Conservation (phyloP, 108 stramenopile genomes). For the Cyclotella cryptica region DNA sequence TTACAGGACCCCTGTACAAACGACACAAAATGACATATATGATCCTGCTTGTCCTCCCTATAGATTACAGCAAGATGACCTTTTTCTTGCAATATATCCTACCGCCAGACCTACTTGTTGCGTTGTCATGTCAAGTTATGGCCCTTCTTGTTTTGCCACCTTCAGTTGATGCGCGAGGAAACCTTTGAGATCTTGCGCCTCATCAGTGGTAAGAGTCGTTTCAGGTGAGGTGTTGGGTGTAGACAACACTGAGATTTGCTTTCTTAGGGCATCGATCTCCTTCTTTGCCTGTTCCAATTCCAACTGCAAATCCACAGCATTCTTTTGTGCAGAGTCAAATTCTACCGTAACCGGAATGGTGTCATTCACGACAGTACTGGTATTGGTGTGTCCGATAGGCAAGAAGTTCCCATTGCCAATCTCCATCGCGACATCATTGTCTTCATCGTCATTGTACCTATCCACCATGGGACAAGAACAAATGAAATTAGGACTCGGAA, state of each 20-base stretch:
- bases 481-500: conserved; percentile 94
- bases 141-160: no score
- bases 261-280: conserved; percentile 46
- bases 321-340: conserved; percentile 32
- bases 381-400: not conserved
- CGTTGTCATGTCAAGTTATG: no score
- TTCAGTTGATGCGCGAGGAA: not conserved
- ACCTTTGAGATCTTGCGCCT: not conserved
- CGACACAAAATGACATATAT: no score
- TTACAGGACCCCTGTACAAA: no score
- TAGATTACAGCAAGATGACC: no score
- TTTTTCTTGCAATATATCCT: no score
- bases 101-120: no score
- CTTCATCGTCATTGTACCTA: conserved; percentile 30
- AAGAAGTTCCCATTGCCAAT: conserved; percentile 17
- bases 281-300: conserved; percentile 46
- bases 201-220: conserved; percentile 9
- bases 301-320: conserved; percentile 14
- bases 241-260: conserved; percentile 15
- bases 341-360: conserved; percentile 36
- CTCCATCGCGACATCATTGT: conserved; percentile 1
- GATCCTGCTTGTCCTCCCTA: no score
- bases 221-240: conserved; percentile 10
- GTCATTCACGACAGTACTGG: not conserved
- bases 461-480: conserved; percentile 78